Evolutionary conservation across 1,284 basidiomycete species (phyloP).

Genomic region (Cutaneotrichosporon mucoides): DNA sequence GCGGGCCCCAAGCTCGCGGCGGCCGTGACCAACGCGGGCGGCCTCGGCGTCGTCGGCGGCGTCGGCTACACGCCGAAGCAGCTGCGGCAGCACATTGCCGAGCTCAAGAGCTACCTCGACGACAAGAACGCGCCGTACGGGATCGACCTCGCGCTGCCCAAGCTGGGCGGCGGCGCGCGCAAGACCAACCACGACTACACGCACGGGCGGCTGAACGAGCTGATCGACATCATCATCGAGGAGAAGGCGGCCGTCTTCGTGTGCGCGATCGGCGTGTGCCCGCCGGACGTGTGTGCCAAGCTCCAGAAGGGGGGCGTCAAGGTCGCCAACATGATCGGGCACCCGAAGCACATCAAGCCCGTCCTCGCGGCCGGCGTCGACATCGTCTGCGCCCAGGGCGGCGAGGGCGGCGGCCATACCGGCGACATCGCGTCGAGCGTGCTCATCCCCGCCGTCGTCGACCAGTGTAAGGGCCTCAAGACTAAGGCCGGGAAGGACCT

Average conservation of each 20-base stretch:
- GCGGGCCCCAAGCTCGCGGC: slow-evolving; percentile 79
- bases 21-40: slow-evolving; percentile 70
- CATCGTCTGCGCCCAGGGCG: slow-evolving; percentile 81
- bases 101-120: slow-evolving; percentile 64
- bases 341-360: slow-evolving; percentile 77
- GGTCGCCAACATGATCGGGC: slow-evolving; percentile 82
- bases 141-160: slow-evolving; percentile 78
- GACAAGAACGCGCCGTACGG: slow-evolving; percentile 63
- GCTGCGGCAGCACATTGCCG: slow-evolving; percentile 59
- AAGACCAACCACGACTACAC: slow-evolving; percentile 69
- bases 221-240: slow-evolving; percentile 81
- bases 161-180: slow-evolving; percentile 72
- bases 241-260: slow-evolving; percentile 79
- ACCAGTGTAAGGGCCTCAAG: slow-evolving; percentile 65
- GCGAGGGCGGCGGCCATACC: slow-evolving; percentile 71
- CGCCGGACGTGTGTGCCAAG: slow-evolving; percentile 64
- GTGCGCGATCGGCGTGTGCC: slow-evolving; percentile 73
- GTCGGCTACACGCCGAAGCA: slow-evolving; percentile 39
- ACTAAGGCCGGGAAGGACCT: slow-evolving; percentile 72
- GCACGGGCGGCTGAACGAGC: slow-evolving; percentile 63
- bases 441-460: slow-evolving; percentile 66
- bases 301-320: slow-evolving; percentile 75
- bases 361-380: slow-evolving; percentile 76
- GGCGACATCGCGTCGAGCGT: slow-evolving; percentile 41
- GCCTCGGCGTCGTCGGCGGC: slow-evolving; percentile 67